Evolutionary conservation across 257 asterid species (phyloP).

Genomic region (Eustoma russellianum): DNA sequence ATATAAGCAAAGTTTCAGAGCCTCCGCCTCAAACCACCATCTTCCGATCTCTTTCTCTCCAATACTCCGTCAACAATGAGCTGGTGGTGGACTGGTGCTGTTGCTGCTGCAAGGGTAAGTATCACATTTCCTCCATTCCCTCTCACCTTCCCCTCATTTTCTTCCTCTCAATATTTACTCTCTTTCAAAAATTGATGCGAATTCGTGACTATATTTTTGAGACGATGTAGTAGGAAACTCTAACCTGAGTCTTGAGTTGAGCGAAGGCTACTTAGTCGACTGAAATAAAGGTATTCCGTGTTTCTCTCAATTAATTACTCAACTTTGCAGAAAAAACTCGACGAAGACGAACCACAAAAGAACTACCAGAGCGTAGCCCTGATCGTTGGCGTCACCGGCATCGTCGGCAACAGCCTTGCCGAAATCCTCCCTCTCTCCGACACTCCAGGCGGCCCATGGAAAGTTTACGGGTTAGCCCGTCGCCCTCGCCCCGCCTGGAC

Average conservation of each 20-base stretch:
- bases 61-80: slow-evolving; percentile 28
- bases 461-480: slow-evolving; percentile 20
- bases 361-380: slow-evolving; percentile 21
- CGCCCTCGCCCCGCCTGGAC: slow-evolving; percentile 19
- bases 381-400: slow-evolving; percentile 20
- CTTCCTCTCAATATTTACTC: background rate
- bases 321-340: slow-evolving; percentile 8
- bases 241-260: too few species aligned
- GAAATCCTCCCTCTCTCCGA: slow-evolving; percentile 23
- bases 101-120: slow-evolving; percentile 68
- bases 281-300: too few species aligned
- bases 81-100: slow-evolving; percentile 93
- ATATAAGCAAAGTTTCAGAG: too few species aligned
- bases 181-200: background rate
- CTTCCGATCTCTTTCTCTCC: background rate
- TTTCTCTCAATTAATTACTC: too few species aligned
- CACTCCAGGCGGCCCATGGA: slow-evolving; percentile 27
- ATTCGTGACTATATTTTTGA: background rate
- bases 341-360: slow-evolving; percentile 6
- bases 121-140: background rate
- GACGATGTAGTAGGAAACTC: too few species aligned
- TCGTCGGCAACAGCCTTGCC: slow-evolving; percentile 20
- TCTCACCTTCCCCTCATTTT: background rate
- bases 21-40: background rate
- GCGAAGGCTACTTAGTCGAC: too few species aligned